Evolutionary conservation across 371 early-diverging fungal species (phyloP).

Genomic region (Nematocida displodere): DNA sequence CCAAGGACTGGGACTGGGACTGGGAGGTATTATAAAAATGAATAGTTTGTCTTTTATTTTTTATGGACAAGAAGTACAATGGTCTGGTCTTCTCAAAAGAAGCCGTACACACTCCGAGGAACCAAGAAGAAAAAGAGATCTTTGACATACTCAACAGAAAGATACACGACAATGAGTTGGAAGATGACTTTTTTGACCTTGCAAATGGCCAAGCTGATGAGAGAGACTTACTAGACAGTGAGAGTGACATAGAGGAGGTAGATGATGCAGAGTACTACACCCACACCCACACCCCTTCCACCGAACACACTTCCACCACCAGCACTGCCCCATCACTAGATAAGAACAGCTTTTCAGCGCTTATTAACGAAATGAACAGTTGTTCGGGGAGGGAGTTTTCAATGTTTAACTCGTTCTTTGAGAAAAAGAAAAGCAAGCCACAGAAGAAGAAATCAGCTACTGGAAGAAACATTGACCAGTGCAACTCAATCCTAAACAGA

Average conservation of each 20-base stretch:
- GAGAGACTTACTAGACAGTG: not conserved
- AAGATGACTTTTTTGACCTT: conserved; percentile 44
- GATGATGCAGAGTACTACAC: conserved; percentile 1
- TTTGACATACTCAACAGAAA: conserved; percentile 16
- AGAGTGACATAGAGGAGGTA: conserved; percentile 9
- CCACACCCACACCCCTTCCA: too few species aligned
- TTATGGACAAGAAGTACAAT: conserved; percentile 49
- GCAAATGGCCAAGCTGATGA: conserved; percentile 17
- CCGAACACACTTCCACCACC: too few species aligned
- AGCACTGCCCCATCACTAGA: not conserved
- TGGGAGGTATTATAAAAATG: too few species aligned
- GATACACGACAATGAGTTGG: conserved; percentile 32
- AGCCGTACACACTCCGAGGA: not conserved
- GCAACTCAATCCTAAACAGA: conserved; percentile 28
- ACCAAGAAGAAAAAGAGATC: conserved; percentile 42
- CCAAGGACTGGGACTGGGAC: too few species aligned
- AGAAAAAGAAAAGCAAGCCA: not conserved
- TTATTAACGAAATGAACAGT: conserved; percentile 11
- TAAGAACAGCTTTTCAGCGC: not conserved
- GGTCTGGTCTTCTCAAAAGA: conserved; percentile 27
- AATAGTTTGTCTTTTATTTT: conserved; percentile 64
- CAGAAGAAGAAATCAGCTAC: not conserved
- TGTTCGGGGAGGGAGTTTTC: not conserved
- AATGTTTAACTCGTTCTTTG: not conserved
- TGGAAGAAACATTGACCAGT: conserved; percentile 23